Evolutionary conservation across 192 early-diverging fungal species (phyloP), one percentile per base, ranked within the genome.

Genomic region (Coemansia sp.): DNA sequence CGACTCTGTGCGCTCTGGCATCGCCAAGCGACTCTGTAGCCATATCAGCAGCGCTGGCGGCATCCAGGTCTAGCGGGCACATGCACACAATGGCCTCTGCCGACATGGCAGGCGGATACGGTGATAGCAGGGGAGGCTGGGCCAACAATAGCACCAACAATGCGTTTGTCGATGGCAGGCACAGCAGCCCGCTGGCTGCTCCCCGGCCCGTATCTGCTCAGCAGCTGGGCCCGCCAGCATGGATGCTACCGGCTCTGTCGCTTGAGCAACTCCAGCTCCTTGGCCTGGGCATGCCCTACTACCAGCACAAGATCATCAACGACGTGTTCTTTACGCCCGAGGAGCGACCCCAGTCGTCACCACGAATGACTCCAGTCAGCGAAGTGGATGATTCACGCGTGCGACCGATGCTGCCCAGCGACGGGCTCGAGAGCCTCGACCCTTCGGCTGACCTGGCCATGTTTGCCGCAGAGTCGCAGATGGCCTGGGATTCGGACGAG

Each of bases 291-390:
- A 48, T 27, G 40, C 43, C 76, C 33, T 61, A 17, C 56, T 55
- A 64, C 41, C 62, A 64, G 60, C 67, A 56, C 53, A 80, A 73
- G 42, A 74, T 80, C 9, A 80, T 80, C 56, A 80, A 80, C 64
- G 76, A 80, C 27, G 76, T 80, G 56, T 80, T 80, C 24, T 72
- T 80, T 42, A 80, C 76, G 17, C 71, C 70, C 18, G 76, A 80
- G 33, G 66, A 80, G 53, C 76, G 71, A 41, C 67, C 60, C 53
- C 63, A 66, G 39, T 67, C 76, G 50, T 70, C 76, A 36, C 66
- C 69, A 38, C 64, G n/a, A n/a, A n/a, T 80, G 52, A 80, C 76
- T 11, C 76, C 76, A 3, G 76, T 80, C 50, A 80, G 70, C 76
- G 63, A 73, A 26, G 27, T 61, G 3, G 70, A 80, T 34, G 70